phyloP scores from a whole-genome alignment of 148 eudicot species.

The Rhododendron henanense region DNA sequence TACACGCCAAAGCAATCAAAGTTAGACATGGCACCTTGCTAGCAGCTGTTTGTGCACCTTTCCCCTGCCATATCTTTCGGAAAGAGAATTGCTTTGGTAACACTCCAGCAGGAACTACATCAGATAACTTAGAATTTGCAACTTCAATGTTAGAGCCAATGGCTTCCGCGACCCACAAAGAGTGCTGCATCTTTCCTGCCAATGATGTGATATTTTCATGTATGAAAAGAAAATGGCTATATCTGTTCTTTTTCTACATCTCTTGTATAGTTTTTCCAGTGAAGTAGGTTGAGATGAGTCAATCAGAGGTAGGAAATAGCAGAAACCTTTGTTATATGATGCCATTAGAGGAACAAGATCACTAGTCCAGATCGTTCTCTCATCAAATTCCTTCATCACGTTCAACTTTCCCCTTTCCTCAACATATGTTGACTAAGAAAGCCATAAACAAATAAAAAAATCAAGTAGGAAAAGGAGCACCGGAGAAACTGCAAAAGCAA shows the following conservation, averaged over 20 bases:
- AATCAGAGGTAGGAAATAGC: background rate
- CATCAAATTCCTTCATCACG: conserved; percentile 80
- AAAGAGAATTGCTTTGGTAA: conserved; percentile 56
- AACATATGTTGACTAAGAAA: conserved; percentile 48
- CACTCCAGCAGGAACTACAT: conserved; percentile 40
- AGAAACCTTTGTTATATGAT: conserved; percentile 77
- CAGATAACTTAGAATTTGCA: conserved; percentile 30
- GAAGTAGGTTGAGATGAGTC: background rate
- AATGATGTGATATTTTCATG: conserved; percentile 1
- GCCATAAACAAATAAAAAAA: conserved; percentile 7
- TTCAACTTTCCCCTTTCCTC: conserved; percentile 79
- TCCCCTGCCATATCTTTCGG: conserved; percentile 90
- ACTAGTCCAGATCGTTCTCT: conserved; percentile 94
- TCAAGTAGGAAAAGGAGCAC: background rate
- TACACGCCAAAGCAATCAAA: conserved; percentile 2
- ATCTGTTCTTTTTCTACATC: background rate
- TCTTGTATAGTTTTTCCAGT: background rate
- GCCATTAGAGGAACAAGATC: conserved; percentile 79
- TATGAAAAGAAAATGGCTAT: background rate
- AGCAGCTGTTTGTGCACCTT: conserved; percentile 76
- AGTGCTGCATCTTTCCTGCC: conserved; percentile 85
- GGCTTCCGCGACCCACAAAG: conserved; percentile 74
- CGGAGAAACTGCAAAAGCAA: background rate
- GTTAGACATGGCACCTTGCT: conserved; percentile 55
- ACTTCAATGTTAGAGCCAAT: conserved; percentile 34